These are phyloP conservation scores for Colletotrichum liriopes DNA, from an alignment of 2,329 filamentous ascomycete species.

Conservation along the genomic window DNA sequence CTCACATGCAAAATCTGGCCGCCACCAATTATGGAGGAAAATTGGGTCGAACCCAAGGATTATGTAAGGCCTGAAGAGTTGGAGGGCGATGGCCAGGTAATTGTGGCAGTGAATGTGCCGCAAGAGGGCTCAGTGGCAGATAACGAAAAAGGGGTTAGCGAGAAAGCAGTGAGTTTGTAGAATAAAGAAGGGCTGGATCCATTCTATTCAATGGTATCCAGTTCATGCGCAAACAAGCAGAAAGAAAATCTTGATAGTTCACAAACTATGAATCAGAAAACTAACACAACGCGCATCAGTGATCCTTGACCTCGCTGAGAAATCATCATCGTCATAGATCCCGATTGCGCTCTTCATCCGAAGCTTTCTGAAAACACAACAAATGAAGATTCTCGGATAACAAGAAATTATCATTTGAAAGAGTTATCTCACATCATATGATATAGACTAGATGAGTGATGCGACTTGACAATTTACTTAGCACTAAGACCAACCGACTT, in stretches of 20 bases:
- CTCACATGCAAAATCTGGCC: conserved; percentile 43
- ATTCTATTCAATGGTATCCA: background rate
- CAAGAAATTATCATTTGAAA: background rate
- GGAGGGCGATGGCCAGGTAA: conserved; percentile 16
- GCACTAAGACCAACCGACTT: no score
- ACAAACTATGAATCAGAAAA: background rate
- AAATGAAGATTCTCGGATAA: no score
- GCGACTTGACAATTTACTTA: no score
- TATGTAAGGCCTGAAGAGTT: conserved; percentile 40
- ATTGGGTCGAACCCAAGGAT: conserved; percentile 44
- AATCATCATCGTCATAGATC: no score
- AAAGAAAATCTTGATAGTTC: background rate
- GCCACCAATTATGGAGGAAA: conserved; percentile 36
- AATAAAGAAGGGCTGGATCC: no score
- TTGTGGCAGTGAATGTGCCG: conserved; percentile 23
- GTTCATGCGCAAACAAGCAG: background rate
- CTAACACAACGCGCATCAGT: background rate
- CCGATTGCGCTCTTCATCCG: no score
- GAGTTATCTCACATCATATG: background rate
- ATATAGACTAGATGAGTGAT: background rate
- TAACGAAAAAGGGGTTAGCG: conserved; percentile 9
- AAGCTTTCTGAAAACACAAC: background rate
- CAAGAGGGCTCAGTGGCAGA: background rate
- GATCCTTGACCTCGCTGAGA: no score
- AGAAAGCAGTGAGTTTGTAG: conserved; percentile 19